Evolutionary conservation across 441 rosid species (phyloP).

Genomic region (Rhodomyrtus psidioides): DNA sequence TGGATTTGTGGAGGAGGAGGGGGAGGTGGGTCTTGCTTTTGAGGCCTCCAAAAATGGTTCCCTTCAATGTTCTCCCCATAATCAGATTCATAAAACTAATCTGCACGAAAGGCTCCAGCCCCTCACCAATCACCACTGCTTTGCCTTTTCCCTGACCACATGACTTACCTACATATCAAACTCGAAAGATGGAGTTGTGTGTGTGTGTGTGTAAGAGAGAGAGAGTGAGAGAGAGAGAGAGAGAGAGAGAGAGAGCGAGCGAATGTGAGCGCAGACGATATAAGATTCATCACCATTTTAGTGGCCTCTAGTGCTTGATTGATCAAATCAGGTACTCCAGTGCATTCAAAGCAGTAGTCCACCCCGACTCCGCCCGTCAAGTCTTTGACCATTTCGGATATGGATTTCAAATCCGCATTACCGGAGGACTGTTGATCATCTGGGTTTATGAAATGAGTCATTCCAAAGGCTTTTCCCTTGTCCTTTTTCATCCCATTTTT

Average conservation of each 20-base stretch:
- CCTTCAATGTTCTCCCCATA: constrained; percentile 30
- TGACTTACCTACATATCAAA: not conserved
- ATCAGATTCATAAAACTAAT: not conserved
- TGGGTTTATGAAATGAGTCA: constrained; percentile 43
- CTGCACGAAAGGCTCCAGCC: not conserved
- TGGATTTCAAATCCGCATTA: constrained; percentile 1
- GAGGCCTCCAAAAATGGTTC: constrained; percentile 35
- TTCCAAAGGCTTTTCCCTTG: constrained; percentile 34
- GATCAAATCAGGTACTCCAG: constrained; percentile 12
- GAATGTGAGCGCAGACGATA: no score
- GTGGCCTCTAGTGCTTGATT: constrained; percentile 28
- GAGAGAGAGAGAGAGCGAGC: no score
- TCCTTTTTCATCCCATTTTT: constrained; percentile 23
- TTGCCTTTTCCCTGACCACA: constrained; percentile 6
- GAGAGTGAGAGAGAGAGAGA: no score
- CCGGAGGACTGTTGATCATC: not conserved
- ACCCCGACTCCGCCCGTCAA: constrained; percentile 31
- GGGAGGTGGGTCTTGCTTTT: constrained; percentile 32
- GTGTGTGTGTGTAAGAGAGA: not conserved
- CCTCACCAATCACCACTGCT: constrained; percentile 9
- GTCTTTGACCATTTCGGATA: constrained; percentile 25
- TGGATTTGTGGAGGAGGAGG: constrained; percentile 22
- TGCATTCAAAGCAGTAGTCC: constrained; percentile 39
- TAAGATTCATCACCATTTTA: constrained; percentile 16
- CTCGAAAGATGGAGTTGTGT: not conserved